Base-by-base conservation (phyloP, 805 yeast species). In the Lipomyces orientalis region DNA sequence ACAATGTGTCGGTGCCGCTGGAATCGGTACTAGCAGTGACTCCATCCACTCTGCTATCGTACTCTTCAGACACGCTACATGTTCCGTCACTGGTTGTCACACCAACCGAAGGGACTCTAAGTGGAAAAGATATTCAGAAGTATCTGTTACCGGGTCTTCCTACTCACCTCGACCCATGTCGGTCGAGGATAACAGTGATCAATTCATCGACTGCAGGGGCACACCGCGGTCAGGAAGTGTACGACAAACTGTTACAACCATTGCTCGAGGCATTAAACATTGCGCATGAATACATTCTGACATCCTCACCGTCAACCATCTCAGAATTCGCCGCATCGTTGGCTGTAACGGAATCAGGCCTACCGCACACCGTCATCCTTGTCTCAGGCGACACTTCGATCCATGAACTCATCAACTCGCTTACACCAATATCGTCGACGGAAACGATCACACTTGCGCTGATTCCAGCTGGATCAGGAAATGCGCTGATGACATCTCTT, bases 361-460 rank as follows among this genome's bases (percentile, higher is more conserved):
- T 10, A 4, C 60, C 64, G 9, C 66, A 3, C 31, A 84, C 90
- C 0, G 79, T 90, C 9, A 75, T 90, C 1, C 79, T 93, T 46
- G 77, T 93, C 8, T 89, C 96, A 51, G 98, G 98, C 1, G 98
- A 93, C 75, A 93, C 97, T 0, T 88, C 96, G 0, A 80, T 91
- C 4, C 86, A 85, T 60, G 98, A 93, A 76, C 86, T 93, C 61
- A 73, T 91, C 64, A 93, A 93, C 75, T 80, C 77, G 22, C 75
- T 84, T 34, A 74, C 69, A 12, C 71, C 73, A 2, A 25, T 25
- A 1, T 25, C 55, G 2, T 46, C n/a, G 9, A 12, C 64, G 3
- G 19, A 39, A 22, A 51, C 54, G 19, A 39, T 63, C 35, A 34
- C 29, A 9, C 66, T 80, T 5, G 70, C 66, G 9, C 66, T 81